Evolutionary conservation across 768 basidiomycete genomes (phyloP).

Genomic region (Crassisporium funariophilum): DNA sequence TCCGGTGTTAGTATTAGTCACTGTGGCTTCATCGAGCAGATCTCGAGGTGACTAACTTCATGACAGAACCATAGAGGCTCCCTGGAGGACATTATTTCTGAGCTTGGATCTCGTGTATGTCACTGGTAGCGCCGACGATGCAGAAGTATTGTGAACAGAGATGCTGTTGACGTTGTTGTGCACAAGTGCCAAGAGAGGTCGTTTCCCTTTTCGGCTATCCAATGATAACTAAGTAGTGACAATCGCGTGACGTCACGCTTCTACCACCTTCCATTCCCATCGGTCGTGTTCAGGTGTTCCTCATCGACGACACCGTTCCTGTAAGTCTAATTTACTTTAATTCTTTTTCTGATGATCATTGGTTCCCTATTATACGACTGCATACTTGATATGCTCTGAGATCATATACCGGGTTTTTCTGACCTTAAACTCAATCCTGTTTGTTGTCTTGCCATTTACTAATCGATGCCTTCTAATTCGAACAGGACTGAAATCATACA

Average conservation of each 20-base stretch:
- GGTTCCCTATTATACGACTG: slow-evolving; percentile 69
- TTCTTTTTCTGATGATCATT: slow-evolving; percentile 42
- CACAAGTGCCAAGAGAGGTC: slow-evolving; percentile 1
- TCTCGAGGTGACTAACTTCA: slow-evolving; percentile 43
- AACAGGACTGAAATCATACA: no score
- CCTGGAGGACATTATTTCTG: slow-evolving; percentile 66
- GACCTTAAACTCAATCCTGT: slow-evolving; percentile 24
- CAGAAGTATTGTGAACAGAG: slow-evolving; percentile 4
- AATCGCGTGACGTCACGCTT: slow-evolving; percentile 18
- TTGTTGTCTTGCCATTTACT: no score
- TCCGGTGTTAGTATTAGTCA: slow-evolving; percentile 11
- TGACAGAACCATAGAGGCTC: slow-evolving; percentile 83
- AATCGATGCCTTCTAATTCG: no score
- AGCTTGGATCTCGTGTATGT: slow-evolving; percentile 7
- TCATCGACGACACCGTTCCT: slow-evolving; percentile 1
- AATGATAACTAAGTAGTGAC: no score
- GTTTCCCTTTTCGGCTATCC: slow-evolving; percentile 11
- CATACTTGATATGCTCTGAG: slow-evolving; percentile 34
- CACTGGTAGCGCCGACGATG: slow-evolving; percentile 10
- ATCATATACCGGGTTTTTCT: slow-evolving; percentile 48
- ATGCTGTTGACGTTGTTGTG: slow-evolving; percentile 6
- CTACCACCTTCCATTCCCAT: slow-evolving; percentile 17
- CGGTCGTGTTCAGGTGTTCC: slow-evolving; percentile 40
- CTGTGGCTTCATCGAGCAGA: neutral
- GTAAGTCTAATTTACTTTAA: slow-evolving; percentile 24